These are phyloP conservation scores for Pulveroboletus sp. DNA, from an alignment of 768 basidiomycete genomes.

Conservation along the genomic window DNA sequence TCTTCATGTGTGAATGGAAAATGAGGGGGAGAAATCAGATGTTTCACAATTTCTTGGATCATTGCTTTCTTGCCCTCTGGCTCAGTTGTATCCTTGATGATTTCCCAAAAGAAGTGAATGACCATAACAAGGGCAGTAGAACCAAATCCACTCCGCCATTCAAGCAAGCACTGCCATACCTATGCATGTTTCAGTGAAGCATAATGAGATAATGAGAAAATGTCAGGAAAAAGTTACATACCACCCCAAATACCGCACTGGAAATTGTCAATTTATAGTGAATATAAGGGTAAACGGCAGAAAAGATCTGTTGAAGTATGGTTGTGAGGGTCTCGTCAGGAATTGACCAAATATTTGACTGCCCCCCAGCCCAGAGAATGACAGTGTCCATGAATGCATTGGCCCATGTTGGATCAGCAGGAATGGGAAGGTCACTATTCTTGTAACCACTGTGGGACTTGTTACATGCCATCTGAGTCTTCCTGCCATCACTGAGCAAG, in stretches of 20 bases:
- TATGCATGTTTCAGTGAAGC: background rate
- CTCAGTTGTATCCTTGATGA: background rate
- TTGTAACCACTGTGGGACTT: background rate
- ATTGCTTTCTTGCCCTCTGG: background rate
- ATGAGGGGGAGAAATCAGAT: background rate
- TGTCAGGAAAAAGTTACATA: background rate
- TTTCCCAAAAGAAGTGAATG: constrained; percentile 1
- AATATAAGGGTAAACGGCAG: background rate
- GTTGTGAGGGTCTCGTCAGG: too few relatives aligned
- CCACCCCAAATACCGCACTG: background rate
- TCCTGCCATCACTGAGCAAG: background rate
- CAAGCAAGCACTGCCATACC: constrained; percentile 1
- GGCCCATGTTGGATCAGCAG: background rate
- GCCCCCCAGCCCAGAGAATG: constrained; percentile 3
- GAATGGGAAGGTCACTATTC: background rate
- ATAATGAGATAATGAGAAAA: background rate
- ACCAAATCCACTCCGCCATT: constrained; percentile 4
- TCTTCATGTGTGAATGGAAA: background rate
- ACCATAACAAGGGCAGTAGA: background rate
- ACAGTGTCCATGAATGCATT: background rate
- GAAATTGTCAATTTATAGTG: background rate
- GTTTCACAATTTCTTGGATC: background rate
- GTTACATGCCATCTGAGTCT: background rate
- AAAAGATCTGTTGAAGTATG: too few relatives aligned
- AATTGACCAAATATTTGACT: too few relatives aligned